phyloP scores from a whole-genome alignment of 495 filamentous ascomycete genomes.

The Neurospora sublineolata region DNA sequence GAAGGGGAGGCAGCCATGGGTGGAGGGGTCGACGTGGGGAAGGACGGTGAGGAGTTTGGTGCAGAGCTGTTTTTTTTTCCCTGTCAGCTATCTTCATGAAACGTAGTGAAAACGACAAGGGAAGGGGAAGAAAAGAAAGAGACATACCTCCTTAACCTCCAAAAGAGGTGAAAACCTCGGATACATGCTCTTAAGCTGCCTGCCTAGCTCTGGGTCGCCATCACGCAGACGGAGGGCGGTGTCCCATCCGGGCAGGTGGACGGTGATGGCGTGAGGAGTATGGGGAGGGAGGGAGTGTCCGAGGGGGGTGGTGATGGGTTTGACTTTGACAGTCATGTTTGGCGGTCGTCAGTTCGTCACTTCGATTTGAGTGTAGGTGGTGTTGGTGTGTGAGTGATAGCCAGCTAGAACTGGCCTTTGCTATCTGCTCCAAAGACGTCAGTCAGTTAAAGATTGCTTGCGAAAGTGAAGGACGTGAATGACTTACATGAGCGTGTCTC shows the following conservation, averaged over 20 bases:
- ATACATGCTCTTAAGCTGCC: slow-evolving; percentile 25
- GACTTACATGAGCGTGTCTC: not conserved
- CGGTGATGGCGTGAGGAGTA: slow-evolving; percentile 29
- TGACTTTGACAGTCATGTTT: slow-evolving; percentile 20
- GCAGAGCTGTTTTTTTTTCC: slow-evolving; percentile 12
- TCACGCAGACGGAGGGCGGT: slow-evolving; percentile 17
- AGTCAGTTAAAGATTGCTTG: not conserved
- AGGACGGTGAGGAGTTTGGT: slow-evolving; percentile 10
- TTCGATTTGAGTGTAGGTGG: not conserved
- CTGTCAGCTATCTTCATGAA: not conserved
- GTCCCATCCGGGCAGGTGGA: slow-evolving; percentile 26
- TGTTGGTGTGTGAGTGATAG: not conserved
- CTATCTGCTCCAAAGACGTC: not conserved
- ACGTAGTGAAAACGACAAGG: too few relatives aligned
- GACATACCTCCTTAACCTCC: slow-evolving; percentile 14
- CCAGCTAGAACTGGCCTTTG: not conserved
- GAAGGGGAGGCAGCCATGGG: slow-evolving; percentile 21
- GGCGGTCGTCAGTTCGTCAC: not conserved
- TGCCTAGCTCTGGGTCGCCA: slow-evolving; percentile 20
- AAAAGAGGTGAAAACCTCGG: slow-evolving; percentile 30
- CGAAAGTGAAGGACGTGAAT: not conserved
- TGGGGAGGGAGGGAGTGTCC: slow-evolving; percentile 32
- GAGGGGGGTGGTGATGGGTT: slow-evolving; percentile 22
- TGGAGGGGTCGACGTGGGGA: slow-evolving; percentile 1
- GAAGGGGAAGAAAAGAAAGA: not conserved